Conservation (phyloP, 768 basidiomycete genomes). For the Rhodotorula diobovata region DNA sequence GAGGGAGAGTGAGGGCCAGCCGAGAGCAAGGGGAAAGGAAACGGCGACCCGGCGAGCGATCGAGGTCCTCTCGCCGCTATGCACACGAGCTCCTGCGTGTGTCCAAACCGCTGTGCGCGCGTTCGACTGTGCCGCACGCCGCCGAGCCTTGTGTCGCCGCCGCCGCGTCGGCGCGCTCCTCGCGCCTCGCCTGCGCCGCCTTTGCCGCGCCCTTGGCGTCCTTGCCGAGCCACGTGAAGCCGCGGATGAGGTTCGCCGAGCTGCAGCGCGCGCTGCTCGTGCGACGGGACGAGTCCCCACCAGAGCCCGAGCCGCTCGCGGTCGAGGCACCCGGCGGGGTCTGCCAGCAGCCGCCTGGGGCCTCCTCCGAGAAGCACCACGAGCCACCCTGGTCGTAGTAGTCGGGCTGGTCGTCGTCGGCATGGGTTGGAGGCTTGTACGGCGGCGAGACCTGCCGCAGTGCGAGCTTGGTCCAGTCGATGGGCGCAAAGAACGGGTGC, state of each 20-base stretch:
- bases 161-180: not conserved
- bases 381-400: conserved; percentile 46
- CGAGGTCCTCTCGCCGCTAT: not conserved
- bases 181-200: not conserved
- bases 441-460: conserved; percentile 88
- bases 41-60: too few species aligned
- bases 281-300: not conserved
- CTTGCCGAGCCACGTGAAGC: not conserved
- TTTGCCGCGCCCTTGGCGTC: not conserved
- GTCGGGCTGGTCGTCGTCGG: conserved; percentile 92
- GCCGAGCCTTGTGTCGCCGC: not conserved
- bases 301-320: not conserved
- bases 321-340: not conserved
- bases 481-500: conserved; percentile 84
- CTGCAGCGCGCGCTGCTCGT: not conserved
- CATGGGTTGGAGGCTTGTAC: conserved; percentile 92
- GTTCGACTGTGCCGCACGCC: not conserved
- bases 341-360: not conserved
- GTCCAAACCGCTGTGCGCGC: not conserved
- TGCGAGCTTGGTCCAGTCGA: conserved; percentile 83
- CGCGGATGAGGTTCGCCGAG: not conserved
- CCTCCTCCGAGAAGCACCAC: conserved; percentile 17
- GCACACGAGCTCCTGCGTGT: conserved; percentile 8
- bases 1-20: too few species aligned
- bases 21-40: not conserved